phyloP scores from a whole-genome alignment of 257 asterid species.

The Solanum pennellii region DNA sequence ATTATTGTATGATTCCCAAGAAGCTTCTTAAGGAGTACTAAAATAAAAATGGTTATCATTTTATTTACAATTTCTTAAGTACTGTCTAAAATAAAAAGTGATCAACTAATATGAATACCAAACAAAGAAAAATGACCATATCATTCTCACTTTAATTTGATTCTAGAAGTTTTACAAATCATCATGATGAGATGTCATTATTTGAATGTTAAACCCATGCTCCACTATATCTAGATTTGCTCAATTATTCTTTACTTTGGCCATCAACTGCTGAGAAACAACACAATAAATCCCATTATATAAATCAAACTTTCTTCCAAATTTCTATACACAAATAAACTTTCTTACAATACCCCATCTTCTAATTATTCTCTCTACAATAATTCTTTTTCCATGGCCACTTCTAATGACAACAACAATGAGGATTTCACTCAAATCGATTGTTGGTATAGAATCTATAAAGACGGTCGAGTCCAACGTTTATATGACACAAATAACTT shows the following conservation, averaged over 20 bases:
- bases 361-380: background rate
- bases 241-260: background rate
- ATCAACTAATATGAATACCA: too few relatives aligned
- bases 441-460: conserved; percentile 18
- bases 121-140: too few relatives aligned
- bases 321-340: background rate
- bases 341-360: background rate
- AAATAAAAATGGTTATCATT: too few relatives aligned
- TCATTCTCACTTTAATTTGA: background rate
- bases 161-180: background rate
- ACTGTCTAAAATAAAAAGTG: too few relatives aligned
- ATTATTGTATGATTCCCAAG: too few relatives aligned
- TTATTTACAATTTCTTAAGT: too few relatives aligned
- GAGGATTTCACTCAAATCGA: conserved; percentile 1
- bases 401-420: background rate
- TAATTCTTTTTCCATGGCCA: background rate
- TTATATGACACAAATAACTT: conserved; percentile 3
- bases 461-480: conserved; percentile 25
- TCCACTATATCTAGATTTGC: background rate
- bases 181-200: background rate
- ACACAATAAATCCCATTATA: background rate
- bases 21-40: too few relatives aligned
- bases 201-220: background rate
- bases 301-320: background rate
- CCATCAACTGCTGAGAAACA: background rate